Conservation (phyloP, 2,329 filamentous ascomycete genomes). For the Xenoacremonium recifei region DNA sequence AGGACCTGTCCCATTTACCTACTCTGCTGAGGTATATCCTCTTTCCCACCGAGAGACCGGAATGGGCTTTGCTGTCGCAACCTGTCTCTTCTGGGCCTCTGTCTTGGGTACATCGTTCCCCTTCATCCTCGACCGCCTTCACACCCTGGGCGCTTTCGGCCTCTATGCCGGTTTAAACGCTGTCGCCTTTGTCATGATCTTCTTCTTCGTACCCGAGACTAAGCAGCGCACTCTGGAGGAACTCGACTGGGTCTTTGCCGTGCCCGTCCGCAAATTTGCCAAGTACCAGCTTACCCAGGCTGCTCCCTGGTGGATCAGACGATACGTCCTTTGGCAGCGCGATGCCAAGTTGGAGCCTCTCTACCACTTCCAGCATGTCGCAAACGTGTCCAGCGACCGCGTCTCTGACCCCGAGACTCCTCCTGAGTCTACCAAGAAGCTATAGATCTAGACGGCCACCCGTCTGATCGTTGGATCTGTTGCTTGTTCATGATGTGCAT, state of each 20-base stretch:
- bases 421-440: slow-evolving; percentile 7
- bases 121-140: slow-evolving; percentile 38
- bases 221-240: slow-evolving; percentile 53
- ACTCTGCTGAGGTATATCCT: slow-evolving; percentile 63
- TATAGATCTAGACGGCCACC: no score
- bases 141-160: slow-evolving; percentile 39
- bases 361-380: slow-evolving; percentile 34
- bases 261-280: slow-evolving; percentile 42
- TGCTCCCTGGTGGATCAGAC: slow-evolving; percentile 32
- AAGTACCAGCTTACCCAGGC: slow-evolving; percentile 28
- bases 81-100: slow-evolving; percentile 54
- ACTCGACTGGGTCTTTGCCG: slow-evolving; percentile 50
- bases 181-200: slow-evolving; percentile 54
- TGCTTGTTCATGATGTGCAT: no score
- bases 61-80: slow-evolving; percentile 63
- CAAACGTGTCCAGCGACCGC: slow-evolving; percentile 8
- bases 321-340: slow-evolving; percentile 31
- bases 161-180: slow-evolving; percentile 57
- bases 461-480: no score
- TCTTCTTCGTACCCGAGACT: slow-evolving; percentile 48
- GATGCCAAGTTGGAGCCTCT: slow-evolving; percentile 32
- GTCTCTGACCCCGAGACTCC: slow-evolving; percentile 16
- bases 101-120: slow-evolving; percentile 53
- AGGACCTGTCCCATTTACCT: slow-evolving; percentile 61
- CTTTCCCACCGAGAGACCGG: slow-evolving; percentile 63